Evolutionary conservation across 768 basidiomycete genomes (phyloP), one percentile per base, ranked within the genome.

Genomic region (Podaxis sp.): DNA sequence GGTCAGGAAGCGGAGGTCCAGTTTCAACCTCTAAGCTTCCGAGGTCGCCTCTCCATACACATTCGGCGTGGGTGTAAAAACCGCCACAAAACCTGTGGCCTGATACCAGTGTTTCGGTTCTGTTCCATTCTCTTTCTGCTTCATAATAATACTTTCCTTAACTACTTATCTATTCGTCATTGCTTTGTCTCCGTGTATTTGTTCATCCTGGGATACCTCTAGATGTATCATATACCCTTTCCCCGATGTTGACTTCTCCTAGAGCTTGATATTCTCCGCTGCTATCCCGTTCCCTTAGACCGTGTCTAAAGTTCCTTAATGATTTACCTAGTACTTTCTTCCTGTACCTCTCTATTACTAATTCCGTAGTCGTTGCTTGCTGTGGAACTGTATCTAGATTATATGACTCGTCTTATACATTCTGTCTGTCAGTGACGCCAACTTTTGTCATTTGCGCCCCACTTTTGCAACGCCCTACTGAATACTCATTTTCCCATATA

Each of bases 151-250:
- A n/a, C 3, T 41, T 41, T n/a, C 29, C 36, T 36, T 38, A 27
- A 7, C 9, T 37, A 19, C 19, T n/a, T 37, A 55, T 55, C 38
- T 55, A 55, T 55, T 3, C 12, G 8, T 33, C 33, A 33, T 38
- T 19, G 19, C 38, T 40, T 25, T 13, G 25, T 55, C 38, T 40
- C 36, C 38, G 13, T 25, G 15, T n/a, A 8, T 55, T 22, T n/a
- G 22, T 40, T 55, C 13, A 13, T 3, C 24, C 24, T 12, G 29
- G 11, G 57, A 41, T 49, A 51, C 37, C 19, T 36, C 27, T 49
- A 47, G 59, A 27, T 59, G 58, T 59, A 59, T 59, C 58, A 59
- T 59, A 59, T 46, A 8, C 24, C 33, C 11, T 19, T 58, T 17
- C 51, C 24, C 37, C 8, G 41, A 24, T 37, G 60, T 38, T 43